Percentiles rank a stretch among this genome's conserved stretches.
phyloP scores from a whole-genome alignment of 2,329 filamentous ascomycete genomes.

The Acarospora socialis region DNA sequence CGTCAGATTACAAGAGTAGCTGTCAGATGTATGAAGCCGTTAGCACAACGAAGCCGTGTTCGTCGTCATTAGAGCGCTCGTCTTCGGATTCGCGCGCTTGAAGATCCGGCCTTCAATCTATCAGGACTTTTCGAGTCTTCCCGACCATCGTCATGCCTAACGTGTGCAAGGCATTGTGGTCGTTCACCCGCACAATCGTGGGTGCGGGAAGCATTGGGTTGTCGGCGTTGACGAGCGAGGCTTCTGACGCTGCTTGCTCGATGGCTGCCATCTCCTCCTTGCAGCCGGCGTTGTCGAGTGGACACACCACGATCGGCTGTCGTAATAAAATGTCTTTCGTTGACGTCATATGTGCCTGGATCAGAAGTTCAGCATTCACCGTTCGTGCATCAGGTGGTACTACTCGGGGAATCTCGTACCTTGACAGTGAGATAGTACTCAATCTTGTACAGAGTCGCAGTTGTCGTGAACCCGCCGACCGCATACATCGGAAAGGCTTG shows the following conservation, averaged over 20 bases:
- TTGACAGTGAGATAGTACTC: conserved; percentile 94
- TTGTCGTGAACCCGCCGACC: conserved; percentile 83
- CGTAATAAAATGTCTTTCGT: conserved; percentile 78
- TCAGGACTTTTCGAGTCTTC: conserved; percentile 47
- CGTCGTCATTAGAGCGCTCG: too few species aligned
- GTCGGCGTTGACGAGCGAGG: conserved; percentile 71
- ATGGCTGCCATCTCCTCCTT: conserved; percentile 99
- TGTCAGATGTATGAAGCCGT: too few species aligned
- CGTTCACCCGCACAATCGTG: conserved; percentile 64
- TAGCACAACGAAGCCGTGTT: too few species aligned
- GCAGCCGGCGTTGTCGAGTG: conserved; percentile 85
- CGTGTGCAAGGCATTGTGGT: conserved; percentile 47
- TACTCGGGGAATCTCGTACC: conserved; percentile 36
- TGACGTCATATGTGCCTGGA: conserved; percentile 70
- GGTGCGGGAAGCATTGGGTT: conserved; percentile 86
- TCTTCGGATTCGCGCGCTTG: too few species aligned
- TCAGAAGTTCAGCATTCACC: conserved; percentile 9
- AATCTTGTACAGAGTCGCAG: conserved; percentile 90
- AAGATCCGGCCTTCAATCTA: conserved; percentile 38
- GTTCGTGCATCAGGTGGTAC: conserved; percentile 15
- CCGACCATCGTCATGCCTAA: conserved; percentile 50
- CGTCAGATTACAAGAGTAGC: too few species aligned
- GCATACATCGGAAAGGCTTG: conserved; percentile 80
- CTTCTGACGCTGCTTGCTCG: conserved; percentile 87
- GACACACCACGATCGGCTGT: conserved; percentile 90